A percentile compares a stretch with the other conserved stretches of the same genome.
These are phyloP conservation scores for Dendrobium nobile DNA, from an alignment of 106 monocot genomes.

Conservation along the genomic window DNA sequence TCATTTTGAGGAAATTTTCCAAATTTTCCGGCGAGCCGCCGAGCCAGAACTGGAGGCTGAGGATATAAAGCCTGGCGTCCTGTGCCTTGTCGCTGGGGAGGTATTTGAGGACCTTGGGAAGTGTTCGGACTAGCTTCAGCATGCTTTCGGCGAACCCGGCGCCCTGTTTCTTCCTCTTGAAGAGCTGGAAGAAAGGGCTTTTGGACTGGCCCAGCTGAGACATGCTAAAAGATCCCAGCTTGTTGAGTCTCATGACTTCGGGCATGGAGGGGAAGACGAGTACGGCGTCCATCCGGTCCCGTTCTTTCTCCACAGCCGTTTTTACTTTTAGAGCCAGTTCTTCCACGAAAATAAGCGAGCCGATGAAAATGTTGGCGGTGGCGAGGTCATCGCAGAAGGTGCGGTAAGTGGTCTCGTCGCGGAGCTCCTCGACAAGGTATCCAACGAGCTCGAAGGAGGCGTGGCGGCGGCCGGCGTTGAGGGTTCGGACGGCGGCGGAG, in stretches of 20 bases:
- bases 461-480: conserved; percentile 34
- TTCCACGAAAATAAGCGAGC: conserved; percentile 70
- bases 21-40: conserved; percentile 67
- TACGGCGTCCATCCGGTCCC: conserved; percentile 65
- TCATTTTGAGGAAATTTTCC: conserved; percentile 70
- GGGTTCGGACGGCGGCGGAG: conserved; percentile 45
- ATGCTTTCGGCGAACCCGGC: conserved; percentile 67
- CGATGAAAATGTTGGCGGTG: conserved; percentile 66
- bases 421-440: conserved; percentile 73
- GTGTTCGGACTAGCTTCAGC: conserved; percentile 60
- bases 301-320: conserved; percentile 52
- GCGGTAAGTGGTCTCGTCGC: conserved; percentile 43
- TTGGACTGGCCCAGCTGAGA: conserved; percentile 76
- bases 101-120: conserved; percentile 74
- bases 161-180: conserved; percentile 55
- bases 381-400: conserved; percentile 54
- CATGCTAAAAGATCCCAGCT: conserved; percentile 75
- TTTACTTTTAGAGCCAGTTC: conserved; percentile 58
- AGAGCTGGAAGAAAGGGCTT: conserved; percentile 66
- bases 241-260: conserved; percentile 79
- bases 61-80: conserved; percentile 71
- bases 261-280: conserved; percentile 77
- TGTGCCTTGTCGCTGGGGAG: conserved; percentile 68
- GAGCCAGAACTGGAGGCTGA: conserved; percentile 80
- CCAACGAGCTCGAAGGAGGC: conserved; percentile 61